phyloP scores from a whole-genome alignment of 495 filamentous ascomycete genomes.

The Aspergillus indologenus region DNA sequence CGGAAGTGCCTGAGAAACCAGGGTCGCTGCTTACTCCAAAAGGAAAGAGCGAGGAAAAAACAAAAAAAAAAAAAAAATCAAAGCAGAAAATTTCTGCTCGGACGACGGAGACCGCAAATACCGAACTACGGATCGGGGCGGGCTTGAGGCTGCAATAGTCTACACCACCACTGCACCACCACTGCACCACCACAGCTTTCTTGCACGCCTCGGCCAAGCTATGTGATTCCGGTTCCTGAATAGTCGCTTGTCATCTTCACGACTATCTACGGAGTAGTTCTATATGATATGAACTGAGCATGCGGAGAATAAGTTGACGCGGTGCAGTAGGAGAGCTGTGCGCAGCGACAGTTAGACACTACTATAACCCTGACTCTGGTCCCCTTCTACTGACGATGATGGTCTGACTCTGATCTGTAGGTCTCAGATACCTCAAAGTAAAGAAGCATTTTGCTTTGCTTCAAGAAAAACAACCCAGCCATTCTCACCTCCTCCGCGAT shows the following conservation, averaged over 20 bases:
- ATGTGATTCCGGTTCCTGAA: no score
- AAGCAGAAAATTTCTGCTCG: constrained; percentile 12
- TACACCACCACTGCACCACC: no score
- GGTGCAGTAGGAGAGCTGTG: background rate
- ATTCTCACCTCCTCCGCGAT: constrained; percentile 1
- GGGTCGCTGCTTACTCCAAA: background rate
- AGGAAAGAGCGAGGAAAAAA: background rate
- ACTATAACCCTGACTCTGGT: no score
- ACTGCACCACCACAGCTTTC: no score
- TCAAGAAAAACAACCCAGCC: background rate
- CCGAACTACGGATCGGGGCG: constrained; percentile 8
- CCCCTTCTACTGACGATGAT: background rate
- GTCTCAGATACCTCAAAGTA: background rate
- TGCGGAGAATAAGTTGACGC: background rate
- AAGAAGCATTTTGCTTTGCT: no score
- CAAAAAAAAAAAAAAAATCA: background rate
- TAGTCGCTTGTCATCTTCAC: no score
- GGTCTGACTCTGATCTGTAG: background rate
- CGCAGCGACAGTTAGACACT: background rate
- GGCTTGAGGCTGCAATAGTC: background rate
- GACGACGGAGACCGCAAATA: constrained; percentile 1
- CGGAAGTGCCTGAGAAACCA: background rate
- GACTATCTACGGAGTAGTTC: no score
- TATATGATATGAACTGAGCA: no score
- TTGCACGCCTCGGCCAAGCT: background rate